Percentiles rank a stretch among this genome's conserved stretches.
Evolutionary conservation across 306 rosid genomes (phyloP).

Genomic region (Trichosanthes truncata): DNA sequence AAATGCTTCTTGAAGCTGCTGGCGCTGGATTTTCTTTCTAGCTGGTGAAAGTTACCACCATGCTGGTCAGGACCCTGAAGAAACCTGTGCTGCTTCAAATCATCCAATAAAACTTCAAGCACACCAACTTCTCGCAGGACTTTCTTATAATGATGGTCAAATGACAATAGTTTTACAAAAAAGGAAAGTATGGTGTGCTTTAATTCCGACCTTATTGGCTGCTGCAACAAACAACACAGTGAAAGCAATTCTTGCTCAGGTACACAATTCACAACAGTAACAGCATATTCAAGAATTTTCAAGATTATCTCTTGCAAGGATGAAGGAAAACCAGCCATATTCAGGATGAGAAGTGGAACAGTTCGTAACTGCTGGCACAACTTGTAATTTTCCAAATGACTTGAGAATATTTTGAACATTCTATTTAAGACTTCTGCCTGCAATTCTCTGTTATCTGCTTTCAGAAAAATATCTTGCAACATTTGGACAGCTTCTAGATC

Average conservation of each 20-base stretch:
- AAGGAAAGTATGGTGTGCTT: slow-evolving; percentile 87
- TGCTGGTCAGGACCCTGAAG: slow-evolving; percentile 54
- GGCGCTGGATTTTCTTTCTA: slow-evolving; percentile 55
- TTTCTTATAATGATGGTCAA: slow-evolving; percentile 96
- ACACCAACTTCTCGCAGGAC: slow-evolving; percentile 99
- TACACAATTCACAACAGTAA: slow-evolving; percentile 95
- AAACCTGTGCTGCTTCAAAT: slow-evolving; percentile 75
- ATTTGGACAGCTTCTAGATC: slow-evolving; percentile 99
- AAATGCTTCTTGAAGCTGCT: slow-evolving; percentile 67
- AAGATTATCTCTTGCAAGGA: slow-evolving; percentile 79
- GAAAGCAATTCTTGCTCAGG: slow-evolving; percentile 99
- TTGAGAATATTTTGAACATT: slow-evolving; percentile 88
- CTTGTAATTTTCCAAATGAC: slow-evolving; percentile 89
- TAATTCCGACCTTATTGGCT: slow-evolving; percentile 78
- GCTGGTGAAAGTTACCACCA: slow-evolving; percentile 30
- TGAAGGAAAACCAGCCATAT: slow-evolving; percentile 86
- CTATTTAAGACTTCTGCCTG: slow-evolving; percentile 97
- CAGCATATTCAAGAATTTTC: slow-evolving; percentile 99
- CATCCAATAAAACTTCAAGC: slow-evolving; percentile 91
- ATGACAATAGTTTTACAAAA: slow-evolving; percentile 89
- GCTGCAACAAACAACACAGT: slow-evolving; percentile 97
- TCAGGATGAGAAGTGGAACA: slow-evolving; percentile 91
- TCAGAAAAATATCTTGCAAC: slow-evolving; percentile 96
- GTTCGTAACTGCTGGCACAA: slow-evolving; percentile 92
- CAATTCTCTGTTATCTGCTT: slow-evolving; percentile 67